Conservation (phyloP, 2,329 filamentous ascomycete species). For the Cryphonectria naterciae region DNA sequence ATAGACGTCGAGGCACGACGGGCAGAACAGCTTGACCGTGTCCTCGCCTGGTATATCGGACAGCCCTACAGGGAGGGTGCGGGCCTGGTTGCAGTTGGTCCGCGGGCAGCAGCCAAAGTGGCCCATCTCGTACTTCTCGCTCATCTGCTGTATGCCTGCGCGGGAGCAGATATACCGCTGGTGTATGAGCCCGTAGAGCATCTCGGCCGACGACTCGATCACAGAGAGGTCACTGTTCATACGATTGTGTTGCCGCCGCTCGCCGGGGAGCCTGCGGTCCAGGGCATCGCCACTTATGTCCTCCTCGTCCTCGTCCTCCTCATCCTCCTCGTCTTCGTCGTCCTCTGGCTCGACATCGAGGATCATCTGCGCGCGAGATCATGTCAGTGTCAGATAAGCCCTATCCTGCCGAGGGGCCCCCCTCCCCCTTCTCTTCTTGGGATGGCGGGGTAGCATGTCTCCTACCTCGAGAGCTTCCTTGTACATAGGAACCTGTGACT, state of each 20-base stretch:
- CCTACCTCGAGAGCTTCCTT: slow-evolving; percentile 90
- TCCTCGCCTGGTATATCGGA: slow-evolving; percentile 96
- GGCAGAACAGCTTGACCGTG: slow-evolving; percentile 98
- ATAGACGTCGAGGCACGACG: slow-evolving; percentile 94
- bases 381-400: slow-evolving; percentile 15
- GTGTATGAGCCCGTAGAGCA: slow-evolving; percentile 97
- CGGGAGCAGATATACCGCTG: slow-evolving; percentile 97
- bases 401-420: slow-evolving; percentile 30
- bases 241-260: slow-evolving; percentile 78
- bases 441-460: background rate
- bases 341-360: slow-evolving; percentile 97
- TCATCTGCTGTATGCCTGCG: slow-evolving; percentile 97
- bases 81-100: slow-evolving; percentile 86
- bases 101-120: slow-evolving; percentile 97
- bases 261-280: slow-evolving; percentile 56
- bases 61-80: slow-evolving; percentile 89
- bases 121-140: slow-evolving; percentile 95
- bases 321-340: slow-evolving; percentile 83
- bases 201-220: slow-evolving; percentile 96
- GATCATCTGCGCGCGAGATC: slow-evolving; percentile 71
- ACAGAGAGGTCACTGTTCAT: slow-evolving; percentile 92
- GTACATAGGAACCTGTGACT: slow-evolving; percentile 96
- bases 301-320: slow-evolving; percentile 76
- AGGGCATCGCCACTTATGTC: slow-evolving; percentile 70
- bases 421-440: background rate